A percentile compares a stretch with the other conserved stretches of the same genome.
Conservation (phyloP, 192 early-diverging fungal species). For the Gaertneriomyces semiglobifer region DNA sequence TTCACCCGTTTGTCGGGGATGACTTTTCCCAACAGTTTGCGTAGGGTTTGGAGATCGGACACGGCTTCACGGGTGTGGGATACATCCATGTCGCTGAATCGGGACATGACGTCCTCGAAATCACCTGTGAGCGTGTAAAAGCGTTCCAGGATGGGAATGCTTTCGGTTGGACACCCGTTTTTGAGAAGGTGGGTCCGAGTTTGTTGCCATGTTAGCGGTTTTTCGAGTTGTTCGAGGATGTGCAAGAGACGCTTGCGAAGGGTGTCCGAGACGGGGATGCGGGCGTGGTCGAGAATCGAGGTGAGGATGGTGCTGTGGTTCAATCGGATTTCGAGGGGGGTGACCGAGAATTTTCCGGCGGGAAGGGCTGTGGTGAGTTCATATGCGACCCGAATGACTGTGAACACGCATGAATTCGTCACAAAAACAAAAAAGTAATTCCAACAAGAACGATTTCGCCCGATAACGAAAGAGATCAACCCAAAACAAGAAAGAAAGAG, state of each 20-base stretch:
- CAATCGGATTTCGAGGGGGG: slow-evolving; percentile 34
- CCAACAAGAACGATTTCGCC: too few species aligned
- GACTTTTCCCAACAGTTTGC: slow-evolving; percentile 19
- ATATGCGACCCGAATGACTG: too few species aligned
- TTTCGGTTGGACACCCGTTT: slow-evolving; percentile 21
- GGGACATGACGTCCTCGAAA: slow-evolving; percentile 16
- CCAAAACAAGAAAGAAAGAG: too few species aligned
- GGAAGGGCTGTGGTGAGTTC: too few species aligned
- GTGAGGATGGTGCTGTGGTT: slow-evolving; percentile 76
- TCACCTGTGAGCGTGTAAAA: slow-evolving; percentile 25
- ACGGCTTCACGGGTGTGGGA: not conserved
- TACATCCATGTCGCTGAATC: slow-evolving; percentile 2
- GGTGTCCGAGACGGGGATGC: slow-evolving; percentile 55
- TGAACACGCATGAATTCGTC: too few species aligned
- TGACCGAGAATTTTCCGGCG: too few species aligned
- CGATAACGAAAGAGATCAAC: too few species aligned
- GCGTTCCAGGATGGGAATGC: slow-evolving; percentile 25
- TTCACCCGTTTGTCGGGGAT: slow-evolving; percentile 27
- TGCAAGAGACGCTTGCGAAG: slow-evolving; percentile 53
- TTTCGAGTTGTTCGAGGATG: slow-evolving; percentile 58
- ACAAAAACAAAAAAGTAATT: too few species aligned
- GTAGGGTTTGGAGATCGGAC: not conserved
- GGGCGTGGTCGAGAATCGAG: slow-evolving; percentile 67
- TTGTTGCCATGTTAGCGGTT: slow-evolving; percentile 51
- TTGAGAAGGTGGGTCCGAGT: slow-evolving; percentile 55